A percentile compares a stretch with the other conserved stretches of the same genome.
These are phyloP conservation scores for Cryphonectria parasitica DNA, from an alignment of 2,329 filamentous ascomycete genomes.

Conservation along the genomic window DNA sequence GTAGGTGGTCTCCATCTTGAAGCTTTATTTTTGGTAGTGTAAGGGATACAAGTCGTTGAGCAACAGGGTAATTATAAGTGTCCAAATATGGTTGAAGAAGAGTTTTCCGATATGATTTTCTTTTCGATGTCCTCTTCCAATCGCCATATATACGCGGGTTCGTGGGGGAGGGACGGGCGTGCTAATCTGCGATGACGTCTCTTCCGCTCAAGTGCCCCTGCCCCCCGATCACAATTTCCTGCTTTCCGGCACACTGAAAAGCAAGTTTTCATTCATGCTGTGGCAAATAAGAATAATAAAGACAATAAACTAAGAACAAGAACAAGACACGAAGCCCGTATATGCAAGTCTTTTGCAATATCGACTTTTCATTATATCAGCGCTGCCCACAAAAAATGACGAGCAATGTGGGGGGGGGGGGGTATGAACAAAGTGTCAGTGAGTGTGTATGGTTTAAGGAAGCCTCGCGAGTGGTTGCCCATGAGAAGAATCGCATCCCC, in stretches of 20 bases:
- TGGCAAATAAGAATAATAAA: neutral
- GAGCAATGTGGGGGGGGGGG: neutral
- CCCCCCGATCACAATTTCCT: neutral
- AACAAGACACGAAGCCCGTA: neutral
- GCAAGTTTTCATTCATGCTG: neutral
- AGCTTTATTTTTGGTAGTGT: neutral
- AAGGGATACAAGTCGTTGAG: neutral
- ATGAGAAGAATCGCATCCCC: neutral
- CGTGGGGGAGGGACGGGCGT: neutral
- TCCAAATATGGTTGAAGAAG: neutral
- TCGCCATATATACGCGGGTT: neutral
- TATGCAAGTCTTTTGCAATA: neutral
- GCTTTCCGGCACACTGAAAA: neutral
- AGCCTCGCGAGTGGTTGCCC: too few species aligned
- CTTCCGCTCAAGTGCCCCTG: neutral
- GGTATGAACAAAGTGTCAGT: too few species aligned
- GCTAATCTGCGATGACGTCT: neutral
- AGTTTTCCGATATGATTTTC: neutral
- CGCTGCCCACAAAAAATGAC: neutral
- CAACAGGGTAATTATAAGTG: too few species aligned
- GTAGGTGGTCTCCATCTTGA: constrained; percentile 28
- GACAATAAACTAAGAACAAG: neutral
- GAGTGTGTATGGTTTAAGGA: neutral
- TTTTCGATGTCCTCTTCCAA: neutral
- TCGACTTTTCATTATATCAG: too few species aligned